These are phyloP conservation scores for Xylaria sp. DNA, from an alignment of 2,329 filamentous ascomycete species.

Conservation along the genomic window DNA sequence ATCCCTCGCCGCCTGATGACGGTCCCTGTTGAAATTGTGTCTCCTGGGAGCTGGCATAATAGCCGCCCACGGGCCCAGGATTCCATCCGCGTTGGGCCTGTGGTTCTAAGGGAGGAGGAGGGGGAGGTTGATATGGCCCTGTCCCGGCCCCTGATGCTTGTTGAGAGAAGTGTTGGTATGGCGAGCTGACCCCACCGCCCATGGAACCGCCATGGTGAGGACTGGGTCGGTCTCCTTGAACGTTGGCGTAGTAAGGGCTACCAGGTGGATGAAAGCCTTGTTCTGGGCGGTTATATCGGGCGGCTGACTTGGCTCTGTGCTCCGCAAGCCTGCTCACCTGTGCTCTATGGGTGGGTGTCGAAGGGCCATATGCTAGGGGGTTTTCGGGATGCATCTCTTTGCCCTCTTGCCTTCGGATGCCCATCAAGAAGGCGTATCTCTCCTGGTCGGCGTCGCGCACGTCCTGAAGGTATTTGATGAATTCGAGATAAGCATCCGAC, in stretches of 20 bases:
- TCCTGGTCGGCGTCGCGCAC: conserved; percentile 24
- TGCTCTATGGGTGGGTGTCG: neutral
- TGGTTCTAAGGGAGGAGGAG: neutral
- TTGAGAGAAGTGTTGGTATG: neutral
- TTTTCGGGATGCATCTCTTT: conserved; percentile 1
- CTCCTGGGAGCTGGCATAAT: neutral
- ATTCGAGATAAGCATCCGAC: conserved; percentile 16
- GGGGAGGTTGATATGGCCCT: neutral
- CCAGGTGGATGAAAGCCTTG: conserved; percentile 3
- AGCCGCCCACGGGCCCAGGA: conserved; percentile 1
- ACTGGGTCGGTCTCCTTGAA: too few species aligned
- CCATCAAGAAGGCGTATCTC: neutral
- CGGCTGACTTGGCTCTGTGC: neutral
- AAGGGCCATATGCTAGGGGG: neutral
- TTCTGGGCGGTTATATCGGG: conserved; percentile 5
- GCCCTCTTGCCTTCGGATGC: conserved; percentile 4
- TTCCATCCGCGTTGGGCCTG: conserved; percentile 7
- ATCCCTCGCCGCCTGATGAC: neutral
- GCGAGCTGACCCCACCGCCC: neutral
- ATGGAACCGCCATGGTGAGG: neutral
- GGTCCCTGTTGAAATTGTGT: conserved; percentile 9
- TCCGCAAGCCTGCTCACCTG: conserved; percentile 5
- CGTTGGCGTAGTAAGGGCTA: neutral
- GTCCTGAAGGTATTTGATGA: conserved; percentile 23
- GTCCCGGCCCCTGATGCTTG: neutral